Evolutionary conservation across 345 rosid species (phyloP), one percentile per base, ranked within the genome.

Genomic region (Raphanus sativus): DNA sequence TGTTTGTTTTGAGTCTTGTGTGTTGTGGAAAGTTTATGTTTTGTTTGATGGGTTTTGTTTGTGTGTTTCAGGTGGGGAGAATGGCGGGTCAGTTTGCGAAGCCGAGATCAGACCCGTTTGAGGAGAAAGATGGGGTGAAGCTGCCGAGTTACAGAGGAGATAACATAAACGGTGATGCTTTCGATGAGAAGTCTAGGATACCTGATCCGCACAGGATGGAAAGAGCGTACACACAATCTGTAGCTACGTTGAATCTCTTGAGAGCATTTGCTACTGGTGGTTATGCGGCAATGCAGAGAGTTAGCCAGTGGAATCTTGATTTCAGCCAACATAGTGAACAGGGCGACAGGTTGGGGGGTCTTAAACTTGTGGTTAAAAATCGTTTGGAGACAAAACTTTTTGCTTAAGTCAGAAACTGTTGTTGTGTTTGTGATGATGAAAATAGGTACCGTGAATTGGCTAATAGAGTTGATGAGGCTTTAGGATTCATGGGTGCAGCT

Each of bases 11-110:
- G 40, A 34, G 40, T 34, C 40, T 34, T 34, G 38, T 38, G 3
- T 6, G 60, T 70, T 8, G 8, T n/a, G 1, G 28, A 24, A 21
- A 36, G 60, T 66, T 77, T 71, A 17, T 42, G 28, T 40, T n/a
- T 61, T 70, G 64, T 7, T 25, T 60, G 13, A 25, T 15, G 65
- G 70, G 33, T 25, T 70, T 38, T 1, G 50, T 3, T 7, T 48
- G 0, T 54, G n/a, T n/a, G n/a, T 29, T 70, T 40, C 60, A 85
- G 85, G 86, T 88, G 3, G 89, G 92, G 48, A 84, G 90, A 82
- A 86, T 88, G 92, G 92, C 92, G 2, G 92, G 92, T 42, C 92
- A 88, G 79, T 88, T 88, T 74, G 92, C 87, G 9, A 88, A 88
- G 83, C 92, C 92, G 0, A 84, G 92, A 82, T 88, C 88, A 13